Percentiles rank a stretch among this genome's conserved stretches.
phyloP scores from a whole-genome alignment of 2,329 filamentous ascomycete genomes.

The Fonsecaea pugnacius region DNA sequence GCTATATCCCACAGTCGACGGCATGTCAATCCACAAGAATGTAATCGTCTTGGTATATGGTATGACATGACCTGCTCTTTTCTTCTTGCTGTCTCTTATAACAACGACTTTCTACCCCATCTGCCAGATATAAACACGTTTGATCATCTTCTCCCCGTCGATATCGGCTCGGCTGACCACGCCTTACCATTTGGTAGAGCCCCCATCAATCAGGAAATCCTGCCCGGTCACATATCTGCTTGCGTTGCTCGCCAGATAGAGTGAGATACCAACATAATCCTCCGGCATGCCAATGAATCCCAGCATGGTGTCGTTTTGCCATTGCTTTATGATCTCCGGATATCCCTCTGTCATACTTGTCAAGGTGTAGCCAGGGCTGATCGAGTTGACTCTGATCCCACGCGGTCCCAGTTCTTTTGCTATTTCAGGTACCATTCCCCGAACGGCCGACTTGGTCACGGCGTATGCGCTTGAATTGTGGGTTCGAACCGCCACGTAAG shows the following conservation, averaged over 20 bases:
- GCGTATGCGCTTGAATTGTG: slow-evolving; percentile 13
- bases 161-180: background rate
- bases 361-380: slow-evolving; percentile 10
- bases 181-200: slow-evolving; percentile 7
- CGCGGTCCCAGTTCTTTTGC: slow-evolving; percentile 5
- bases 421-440: slow-evolving; percentile 10
- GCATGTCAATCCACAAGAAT: background rate
- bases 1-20: background rate
- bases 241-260: slow-evolving; percentile 8
- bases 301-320: slow-evolving; percentile 11
- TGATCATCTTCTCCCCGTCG: background rate
- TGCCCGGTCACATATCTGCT: slow-evolving; percentile 12
- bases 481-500: background rate
- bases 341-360: slow-evolving; percentile 9
- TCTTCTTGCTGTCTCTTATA: background rate
- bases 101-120: background rate
- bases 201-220: slow-evolving; percentile 6
- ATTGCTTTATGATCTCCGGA: slow-evolving; percentile 6
- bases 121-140: background rate
- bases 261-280: background rate
- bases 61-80: background rate
- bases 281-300: slow-evolving; percentile 6
- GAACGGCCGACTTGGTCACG: slow-evolving; percentile 3
- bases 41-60: background rate
- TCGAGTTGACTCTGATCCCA: slow-evolving; percentile 9